These are phyloP conservation scores for Starmerella scarabaei DNA, from an alignment of 805 yeast genomes.

Conservation along the genomic window DNA sequence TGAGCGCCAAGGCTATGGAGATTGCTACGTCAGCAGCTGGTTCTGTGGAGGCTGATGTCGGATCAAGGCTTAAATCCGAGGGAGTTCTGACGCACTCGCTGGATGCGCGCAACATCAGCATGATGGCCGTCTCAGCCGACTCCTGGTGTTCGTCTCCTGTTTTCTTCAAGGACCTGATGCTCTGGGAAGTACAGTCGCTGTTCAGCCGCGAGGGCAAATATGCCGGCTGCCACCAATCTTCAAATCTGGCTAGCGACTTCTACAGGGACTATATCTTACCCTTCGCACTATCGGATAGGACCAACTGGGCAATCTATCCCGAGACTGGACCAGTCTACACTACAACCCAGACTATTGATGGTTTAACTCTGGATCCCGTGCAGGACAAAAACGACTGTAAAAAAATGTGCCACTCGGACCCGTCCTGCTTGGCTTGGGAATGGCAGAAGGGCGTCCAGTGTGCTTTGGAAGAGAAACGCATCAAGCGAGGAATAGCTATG, in stretches of 20 bases:
- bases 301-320: conserved; percentile 20
- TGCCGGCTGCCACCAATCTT: too few species aligned
- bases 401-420: conserved; percentile 9
- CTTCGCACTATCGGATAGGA: conserved; percentile 12
- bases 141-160: conserved; percentile 9
- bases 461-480: conserved; percentile 6
- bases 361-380: conserved; percentile 17
- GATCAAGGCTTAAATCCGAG: background rate
- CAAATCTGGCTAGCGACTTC: conserved; percentile 10
- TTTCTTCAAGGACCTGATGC: conserved; percentile 4
- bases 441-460: conserved; percentile 13
- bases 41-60: background rate
- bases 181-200: conserved; percentile 14
- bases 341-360: background rate
- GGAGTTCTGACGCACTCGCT: background rate
- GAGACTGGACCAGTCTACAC: background rate
- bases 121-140: background rate
- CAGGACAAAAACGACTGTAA: conserved; percentile 9
- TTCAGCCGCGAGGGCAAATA: conserved; percentile 7
- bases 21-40: too few species aligned
- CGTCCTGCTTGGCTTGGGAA: conserved; percentile 17
- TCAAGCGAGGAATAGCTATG: conserved; percentile 15
- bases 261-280: conserved; percentile 26
- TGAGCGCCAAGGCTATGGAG: background rate
- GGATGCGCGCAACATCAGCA: conserved; percentile 5